Evolutionary conservation across 176 grass and related monocot genomes (phyloP).

Genomic region (Rhynchospora tenuis): DNA sequence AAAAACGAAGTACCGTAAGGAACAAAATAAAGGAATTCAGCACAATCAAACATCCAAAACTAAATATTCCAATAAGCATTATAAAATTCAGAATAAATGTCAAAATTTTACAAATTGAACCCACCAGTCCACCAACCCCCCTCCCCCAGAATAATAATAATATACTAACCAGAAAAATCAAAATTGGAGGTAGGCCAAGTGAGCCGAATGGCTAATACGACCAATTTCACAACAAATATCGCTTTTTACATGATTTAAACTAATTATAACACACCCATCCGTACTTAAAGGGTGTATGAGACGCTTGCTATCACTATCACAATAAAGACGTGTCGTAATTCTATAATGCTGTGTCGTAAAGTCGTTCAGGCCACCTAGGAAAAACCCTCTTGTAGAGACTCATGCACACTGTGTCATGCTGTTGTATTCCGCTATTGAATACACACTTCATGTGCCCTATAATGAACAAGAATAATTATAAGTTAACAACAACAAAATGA

Average conservation of each 20-base stretch:
- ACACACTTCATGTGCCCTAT: slow-evolving; percentile 89
- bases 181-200: neutral
- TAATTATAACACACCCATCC: neutral
- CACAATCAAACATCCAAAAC: neutral
- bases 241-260: neutral
- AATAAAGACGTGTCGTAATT: neutral
- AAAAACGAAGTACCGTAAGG: neutral
- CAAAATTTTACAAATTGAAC: neutral
- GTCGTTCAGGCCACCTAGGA: slow-evolving; percentile 85
- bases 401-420: slow-evolving; percentile 93
- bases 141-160: neutral
- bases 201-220: neutral
- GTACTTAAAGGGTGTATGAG: neutral
- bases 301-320: neutral
- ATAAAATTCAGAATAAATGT: neutral
- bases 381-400: slow-evolving; percentile 80
- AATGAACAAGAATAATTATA: neutral
- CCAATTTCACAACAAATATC: neutral
- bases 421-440: slow-evolving; percentile 80
- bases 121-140: neutral
- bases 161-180: neutral
- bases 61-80: neutral
- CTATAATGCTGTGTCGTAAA: slow-evolving; percentile 24
- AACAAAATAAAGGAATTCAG: neutral
- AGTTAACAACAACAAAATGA: neutral